A percentile compares a stretch with the other conserved stretches of the same genome.
Evolutionary conservation across 495 filamentous ascomycete species (phyloP).

Genomic region (Aspergillus asperescens): DNA sequence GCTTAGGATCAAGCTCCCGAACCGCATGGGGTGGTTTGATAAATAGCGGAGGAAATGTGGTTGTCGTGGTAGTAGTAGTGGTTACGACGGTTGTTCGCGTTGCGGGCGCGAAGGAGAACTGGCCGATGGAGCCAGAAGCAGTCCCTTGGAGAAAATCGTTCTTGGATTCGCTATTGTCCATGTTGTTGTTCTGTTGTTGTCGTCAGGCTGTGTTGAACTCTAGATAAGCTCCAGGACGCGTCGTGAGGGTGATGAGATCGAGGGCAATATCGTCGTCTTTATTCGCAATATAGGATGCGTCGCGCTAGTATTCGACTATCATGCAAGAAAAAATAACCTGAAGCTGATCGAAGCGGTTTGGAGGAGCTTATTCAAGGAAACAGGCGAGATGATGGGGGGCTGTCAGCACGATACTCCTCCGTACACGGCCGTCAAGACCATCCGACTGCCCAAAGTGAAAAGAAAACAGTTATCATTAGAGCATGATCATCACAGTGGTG

Average conservation of each 20-base stretch:
- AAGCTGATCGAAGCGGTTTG: slow-evolving; percentile 1
- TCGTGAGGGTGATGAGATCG: slow-evolving; percentile 9
- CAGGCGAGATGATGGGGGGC: slow-evolving; percentile 17
- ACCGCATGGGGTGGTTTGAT: slow-evolving; percentile 71
- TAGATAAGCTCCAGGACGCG: slow-evolving; percentile 16
- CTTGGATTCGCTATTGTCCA: slow-evolving; percentile 28
- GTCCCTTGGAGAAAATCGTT: slow-evolving; percentile 20
- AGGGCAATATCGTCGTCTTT: neutral
- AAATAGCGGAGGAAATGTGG: slow-evolving; percentile 76
- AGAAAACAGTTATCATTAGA: slow-evolving; percentile 14
- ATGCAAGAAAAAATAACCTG: neutral
- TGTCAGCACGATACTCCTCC: slow-evolving; percentile 20
- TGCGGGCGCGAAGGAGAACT: slow-evolving; percentile 66
- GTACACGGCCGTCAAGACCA: slow-evolving; percentile 24
- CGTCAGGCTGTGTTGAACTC: slow-evolving; percentile 10
- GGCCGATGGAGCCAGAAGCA: slow-evolving; percentile 44
- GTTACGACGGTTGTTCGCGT: slow-evolving; percentile 78
- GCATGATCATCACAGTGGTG: slow-evolving; percentile 15
- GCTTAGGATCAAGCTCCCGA: slow-evolving; percentile 72
- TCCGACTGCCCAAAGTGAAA: slow-evolving; percentile 20
- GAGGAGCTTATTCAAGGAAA: slow-evolving; percentile 9
- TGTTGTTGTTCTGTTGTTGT: slow-evolving; percentile 20
- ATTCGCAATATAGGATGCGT: neutral
- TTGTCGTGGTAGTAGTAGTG: slow-evolving; percentile 91
- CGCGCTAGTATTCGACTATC: neutral